These are phyloP conservation scores for Calamus simplicifolius DNA, from an alignment of 176 grass and related monocot genomes.

Conservation along the genomic window DNA sequence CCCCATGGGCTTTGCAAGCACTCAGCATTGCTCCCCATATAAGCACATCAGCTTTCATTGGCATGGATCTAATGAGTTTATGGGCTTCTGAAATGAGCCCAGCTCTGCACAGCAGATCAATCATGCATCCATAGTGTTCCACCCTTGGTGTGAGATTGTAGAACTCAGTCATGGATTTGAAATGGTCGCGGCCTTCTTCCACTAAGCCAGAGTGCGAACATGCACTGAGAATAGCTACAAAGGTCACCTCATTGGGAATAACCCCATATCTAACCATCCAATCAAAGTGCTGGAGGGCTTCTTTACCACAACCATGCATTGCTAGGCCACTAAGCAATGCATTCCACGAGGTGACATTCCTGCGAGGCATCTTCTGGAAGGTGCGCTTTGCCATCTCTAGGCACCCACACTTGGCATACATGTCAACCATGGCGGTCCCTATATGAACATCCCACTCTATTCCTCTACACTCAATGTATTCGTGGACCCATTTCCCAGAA, in stretches of 20 bases:
- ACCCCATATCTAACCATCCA: slow-evolving; percentile 27
- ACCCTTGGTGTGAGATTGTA: slow-evolving; percentile 28
- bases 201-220: slow-evolving; percentile 44
- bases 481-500: slow-evolving; percentile 38
- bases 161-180: slow-evolving; percentile 24
- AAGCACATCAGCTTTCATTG: slow-evolving; percentile 26
- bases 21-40: slow-evolving; percentile 38
- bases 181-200: slow-evolving; percentile 29
- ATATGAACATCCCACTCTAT: slow-evolving; percentile 47
- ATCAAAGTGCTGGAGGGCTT: slow-evolving; percentile 32
- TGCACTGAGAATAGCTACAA: slow-evolving; percentile 26
- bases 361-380: slow-evolving; percentile 36
- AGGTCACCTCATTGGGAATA: slow-evolving; percentile 36
- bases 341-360: slow-evolving; percentile 50
- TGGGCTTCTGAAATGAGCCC: slow-evolving; percentile 36
- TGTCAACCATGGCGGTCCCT: slow-evolving; percentile 44
- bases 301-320: slow-evolving; percentile 30
- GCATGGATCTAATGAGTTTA: slow-evolving; percentile 29
- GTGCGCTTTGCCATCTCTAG: slow-evolving; percentile 25
- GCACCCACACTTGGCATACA: slow-evolving; percentile 45
- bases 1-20: slow-evolving; percentile 37
- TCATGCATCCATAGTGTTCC: slow-evolving; percentile 55
- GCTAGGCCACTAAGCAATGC: slow-evolving; percentile 37
- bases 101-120: slow-evolving; percentile 52
- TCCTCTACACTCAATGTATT: slow-evolving; percentile 35